Percentiles rank a stretch among this genome's conserved stretches.
phyloP scores from a whole-genome alignment of 805 yeast species.

The Debaryomyces maramus region DNA sequence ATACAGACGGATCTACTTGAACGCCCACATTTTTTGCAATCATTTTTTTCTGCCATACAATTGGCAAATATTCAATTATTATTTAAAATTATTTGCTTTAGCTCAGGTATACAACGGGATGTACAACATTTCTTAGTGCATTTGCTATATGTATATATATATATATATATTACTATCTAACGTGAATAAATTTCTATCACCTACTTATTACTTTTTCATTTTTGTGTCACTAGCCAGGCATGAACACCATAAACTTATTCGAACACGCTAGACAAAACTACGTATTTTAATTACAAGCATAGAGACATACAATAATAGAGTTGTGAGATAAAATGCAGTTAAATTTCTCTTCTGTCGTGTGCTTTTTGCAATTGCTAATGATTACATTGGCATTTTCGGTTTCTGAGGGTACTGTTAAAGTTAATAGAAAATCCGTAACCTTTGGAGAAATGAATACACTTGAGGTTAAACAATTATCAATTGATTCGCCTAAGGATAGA shows the following conservation, averaged over 20 bases:
- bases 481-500: constrained; percentile 33
- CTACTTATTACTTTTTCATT: neutral
- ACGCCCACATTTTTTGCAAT: too few relatives aligned
- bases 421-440: constrained; percentile 22
- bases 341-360: constrained; percentile 4
- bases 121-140: too few relatives aligned
- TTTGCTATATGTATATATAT: too few relatives aligned
- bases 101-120: too few relatives aligned
- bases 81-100: too few relatives aligned
- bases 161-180: too few relatives aligned
- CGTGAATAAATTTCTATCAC: too few relatives aligned
- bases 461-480: constrained; percentile 27
- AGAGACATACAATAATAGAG: neutral
- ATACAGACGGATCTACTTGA: too few relatives aligned
- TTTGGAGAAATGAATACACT: constrained; percentile 33
- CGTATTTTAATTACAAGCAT: neutral
- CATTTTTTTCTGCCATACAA: too few relatives aligned
- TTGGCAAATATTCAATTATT: too few relatives aligned
- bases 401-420: constrained; percentile 27
- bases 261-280: neutral
- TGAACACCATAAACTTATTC: neutral
- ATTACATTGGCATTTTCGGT: constrained; percentile 29
- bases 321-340: constrained; percentile 25
- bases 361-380: constrained; percentile 20
- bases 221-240: neutral